phyloP scores from a whole-genome alignment of 345 rosid genomes.

The Lagerstroemia speciosa region DNA sequence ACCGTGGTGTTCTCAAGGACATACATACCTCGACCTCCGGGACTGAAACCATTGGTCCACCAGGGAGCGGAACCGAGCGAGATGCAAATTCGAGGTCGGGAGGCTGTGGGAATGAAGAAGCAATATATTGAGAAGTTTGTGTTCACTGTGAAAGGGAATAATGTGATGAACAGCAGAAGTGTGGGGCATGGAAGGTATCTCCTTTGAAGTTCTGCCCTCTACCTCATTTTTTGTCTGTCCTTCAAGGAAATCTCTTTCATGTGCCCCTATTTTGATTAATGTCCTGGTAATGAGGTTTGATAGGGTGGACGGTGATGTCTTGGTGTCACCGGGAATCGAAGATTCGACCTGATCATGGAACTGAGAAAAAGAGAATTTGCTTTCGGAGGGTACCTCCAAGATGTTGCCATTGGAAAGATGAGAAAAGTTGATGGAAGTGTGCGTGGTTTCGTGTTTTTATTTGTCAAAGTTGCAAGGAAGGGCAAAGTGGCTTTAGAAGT shows the following conservation, averaged over 20 bases:
- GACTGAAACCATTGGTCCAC: background rate
- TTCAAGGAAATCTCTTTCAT: background rate
- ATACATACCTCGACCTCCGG: slow-evolving; percentile 4
- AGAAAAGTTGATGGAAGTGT: background rate
- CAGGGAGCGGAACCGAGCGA: background rate
- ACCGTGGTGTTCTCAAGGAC: background rate
- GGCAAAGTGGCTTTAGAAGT: background rate
- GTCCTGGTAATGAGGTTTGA: background rate
- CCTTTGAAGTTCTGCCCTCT: slow-evolving; percentile 10
- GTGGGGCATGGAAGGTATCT: slow-evolving; percentile 67
- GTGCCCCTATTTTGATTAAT: background rate
- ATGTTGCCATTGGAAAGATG: background rate
- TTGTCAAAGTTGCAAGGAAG: background rate
- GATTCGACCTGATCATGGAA: background rate
- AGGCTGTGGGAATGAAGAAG: slow-evolving; percentile 16
- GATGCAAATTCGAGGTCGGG: no score
- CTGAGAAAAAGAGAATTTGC: background rate
- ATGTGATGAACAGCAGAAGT: slow-evolving; percentile 39
- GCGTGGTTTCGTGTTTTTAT: background rate
- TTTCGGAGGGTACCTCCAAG: background rate
- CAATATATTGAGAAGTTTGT: slow-evolving; percentile 30
- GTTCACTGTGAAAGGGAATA: slow-evolving; percentile 35
- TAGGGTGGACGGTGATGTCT: background rate
- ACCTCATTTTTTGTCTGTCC: background rate
- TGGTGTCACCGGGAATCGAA: background rate